Base-by-base conservation (phyloP, 2,329 filamentous ascomycete genomes). In the Pseudocercospora macadamiae region DNA sequence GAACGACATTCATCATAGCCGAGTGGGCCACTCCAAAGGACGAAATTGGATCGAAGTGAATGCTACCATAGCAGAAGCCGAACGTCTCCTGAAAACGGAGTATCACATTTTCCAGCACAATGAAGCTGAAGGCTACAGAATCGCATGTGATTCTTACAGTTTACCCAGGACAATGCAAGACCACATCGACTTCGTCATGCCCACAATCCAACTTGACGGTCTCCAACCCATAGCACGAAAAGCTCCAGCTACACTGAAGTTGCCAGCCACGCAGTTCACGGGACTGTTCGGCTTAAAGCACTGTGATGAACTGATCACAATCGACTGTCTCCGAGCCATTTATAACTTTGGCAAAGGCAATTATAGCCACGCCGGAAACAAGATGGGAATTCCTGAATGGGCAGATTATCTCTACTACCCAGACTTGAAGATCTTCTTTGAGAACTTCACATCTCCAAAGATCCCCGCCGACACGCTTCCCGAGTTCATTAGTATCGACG, bases 101-200 rank as follows among this genome's bases (percentile, higher is more conserved):
- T 86, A 82, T 51, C 83, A 85, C 57, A 78, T 85, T 30, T 82
- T 83, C 59, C 84, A 88, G 68, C 82, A 86, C 70, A 79, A 79
- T 10, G 73, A 79, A 5, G 73, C n/a, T 44, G 70, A 44, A 71
- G 68, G 75, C 65, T 78, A 72, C 63, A 68, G 62, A 36, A 67
- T 77, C 36, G 76, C 74, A 26, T 77, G 74, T 55, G 74, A 75
- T 48, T 67, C 65, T 66, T 75, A 83, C 67, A 80, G 82, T 58
- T 70, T 85, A 3, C 82, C 82, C 0, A 73, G 74, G 25, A 67
- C 77, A 32, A 63, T 85, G 12, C 75, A 75, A 42, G 62, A 74
- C 7, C 80, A 84, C 58, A 74, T 85, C 52, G 82, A 85, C 70
- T 85, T 83, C 67, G 78, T 86, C 30, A 84, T 79, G 0, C 83